Evolutionary conservation across 352 stramenopile species (phyloP).

Genomic region (Elongisporangium anandrum): DNA sequence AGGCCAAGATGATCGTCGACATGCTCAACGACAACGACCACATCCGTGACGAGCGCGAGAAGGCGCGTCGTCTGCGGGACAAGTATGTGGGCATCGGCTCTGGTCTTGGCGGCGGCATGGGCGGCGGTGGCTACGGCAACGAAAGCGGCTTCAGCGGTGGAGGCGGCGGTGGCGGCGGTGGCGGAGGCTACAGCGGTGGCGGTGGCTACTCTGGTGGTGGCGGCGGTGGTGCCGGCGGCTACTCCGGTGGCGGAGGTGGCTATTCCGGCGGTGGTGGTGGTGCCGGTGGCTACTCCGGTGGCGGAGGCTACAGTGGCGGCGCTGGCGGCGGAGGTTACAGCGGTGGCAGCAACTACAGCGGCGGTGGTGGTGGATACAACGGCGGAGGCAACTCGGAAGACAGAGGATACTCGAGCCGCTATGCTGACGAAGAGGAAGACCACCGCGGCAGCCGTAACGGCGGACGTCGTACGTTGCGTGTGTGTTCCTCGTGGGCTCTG

Average conservation of each 20-base stretch:
- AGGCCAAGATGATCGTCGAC: constrained; percentile 85
- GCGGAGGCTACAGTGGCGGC: constrained; percentile 32
- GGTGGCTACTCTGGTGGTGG: too few species aligned
- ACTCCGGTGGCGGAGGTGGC: constrained; percentile 24
- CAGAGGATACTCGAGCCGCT: constrained; percentile 70
- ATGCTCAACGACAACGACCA: constrained; percentile 87
- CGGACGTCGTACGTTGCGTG: constrained; percentile 34
- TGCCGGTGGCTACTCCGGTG: constrained; percentile 22
- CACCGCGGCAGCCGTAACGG: constrained; percentile 29
- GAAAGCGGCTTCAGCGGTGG: constrained; percentile 22
- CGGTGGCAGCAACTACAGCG: constrained; percentile 16
- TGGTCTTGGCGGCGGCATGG: constrained; percentile 35
- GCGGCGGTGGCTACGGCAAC: constrained; percentile 13
- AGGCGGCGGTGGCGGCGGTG: too few species aligned
- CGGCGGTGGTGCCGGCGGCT: too few species aligned
- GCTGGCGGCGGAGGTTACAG: constrained; percentile 21
- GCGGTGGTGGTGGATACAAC: constrained; percentile 11
- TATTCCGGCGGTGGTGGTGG: too few species aligned
- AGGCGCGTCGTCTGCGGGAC: constrained; percentile 76
- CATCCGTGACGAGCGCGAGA: constrained; percentile 86
- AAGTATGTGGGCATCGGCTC: constrained; percentile 88
- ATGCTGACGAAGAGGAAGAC: constrained; percentile 59
- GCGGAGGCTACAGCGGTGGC: too few species aligned
- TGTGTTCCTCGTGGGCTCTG: constrained; percentile 1
- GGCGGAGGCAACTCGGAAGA: constrained; percentile 28